Evolutionary conservation across 768 basidiomycete genomes (phyloP), one percentile per base, ranked within the genome.

Genomic region (Naganishia friedmannii): DNA sequence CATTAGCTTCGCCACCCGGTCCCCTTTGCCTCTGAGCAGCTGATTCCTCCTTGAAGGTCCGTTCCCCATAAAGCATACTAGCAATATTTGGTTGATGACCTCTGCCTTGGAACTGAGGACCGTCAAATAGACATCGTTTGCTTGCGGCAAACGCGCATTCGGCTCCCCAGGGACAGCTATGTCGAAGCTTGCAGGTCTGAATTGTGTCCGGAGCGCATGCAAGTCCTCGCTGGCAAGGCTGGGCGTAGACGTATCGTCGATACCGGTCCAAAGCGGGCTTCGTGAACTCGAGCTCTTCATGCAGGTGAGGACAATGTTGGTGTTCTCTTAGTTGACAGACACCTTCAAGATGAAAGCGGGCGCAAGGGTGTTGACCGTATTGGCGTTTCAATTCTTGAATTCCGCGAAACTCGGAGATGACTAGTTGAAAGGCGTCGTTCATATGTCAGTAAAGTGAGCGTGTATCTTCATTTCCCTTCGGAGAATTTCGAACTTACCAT

Each of bases 231-330:
- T 42, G 60, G 28, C 60, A 63, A 42, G 60, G 60, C 29, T 63
- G 60, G 26, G 42, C 46, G 42, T 63, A 45, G 42, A 63, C 60
- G 42, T 63, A 63, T 63, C 60, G 37, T 29, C 60, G 60, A 63
- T 63, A 63, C 39, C 60, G 60, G 15, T 63, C 60, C 13, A 63
- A n/a, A 28, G 60, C 60, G 23, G n/a, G 10, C 12, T 63, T 63
- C 3, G 7, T 42, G 26, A 63, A 63, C 17, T 42, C 39, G 26
- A 63, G 37, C 39, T 63, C 60, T 26, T 46, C 39, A 21, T 63
- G 39, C 7, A 63, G 39, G 17, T 63, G 60, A 13, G 39, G 21
- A n/a, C 60, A 63, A 19, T 21, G 28, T 46, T 45, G 60, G 19
- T 26, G 60, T 10, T 63, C 60, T 10, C 60, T 42, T 45, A 23